Base-by-base conservation (phyloP, 345 rosid genomes). In the Salix exigua region DNA sequence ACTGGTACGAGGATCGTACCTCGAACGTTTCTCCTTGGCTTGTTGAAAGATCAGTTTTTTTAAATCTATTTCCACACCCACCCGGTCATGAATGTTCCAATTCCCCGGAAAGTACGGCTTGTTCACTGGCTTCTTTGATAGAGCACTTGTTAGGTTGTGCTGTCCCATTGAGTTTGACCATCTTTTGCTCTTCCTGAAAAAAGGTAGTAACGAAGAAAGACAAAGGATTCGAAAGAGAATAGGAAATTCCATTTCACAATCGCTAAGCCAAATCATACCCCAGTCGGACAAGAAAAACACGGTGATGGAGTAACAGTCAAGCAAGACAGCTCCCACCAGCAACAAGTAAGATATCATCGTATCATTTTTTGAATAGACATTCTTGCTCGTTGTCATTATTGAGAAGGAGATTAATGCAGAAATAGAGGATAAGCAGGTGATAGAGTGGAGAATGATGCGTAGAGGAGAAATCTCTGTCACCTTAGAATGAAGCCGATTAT, bases 401-500 rank as follows among this genome's bases (percentile, higher is more conserved):
- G 28, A 77, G 66, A 82, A 82, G 25, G n/a, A 16, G n/a, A 78
- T 17, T 50, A 46, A 66, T 26, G 70, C 66, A 19, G 69, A 55
- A 70, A 82, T 18, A 17, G 75, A 55, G 2, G 42, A 28, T 28
- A 21, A 11, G 25, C 58, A 58, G 63, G 23, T 69, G 37, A 78
- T 51, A 26, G 19, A 61, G 44, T 48, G 85, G 13, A 82, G 72
- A 17, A 72, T 30, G 51, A 31, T 62, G 7, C 73, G 78, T 1
- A 1, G 11, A 19, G 60, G 38, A 33, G 26, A 50, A 48, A 26
- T 63, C 16, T 33, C 11, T 14, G 12, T 6, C 4, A 68, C 80
- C 79, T 85, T 85, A 1, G 84, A 78, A 64, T 75, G 75, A n/a
- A 85, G 73, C 17, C 70, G 64, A 74, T 87, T 87, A 62, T 80